These are phyloP conservation scores for Penicillium arizonense DNA, from an alignment of 495 filamentous ascomycete genomes.

Conservation along the genomic window DNA sequence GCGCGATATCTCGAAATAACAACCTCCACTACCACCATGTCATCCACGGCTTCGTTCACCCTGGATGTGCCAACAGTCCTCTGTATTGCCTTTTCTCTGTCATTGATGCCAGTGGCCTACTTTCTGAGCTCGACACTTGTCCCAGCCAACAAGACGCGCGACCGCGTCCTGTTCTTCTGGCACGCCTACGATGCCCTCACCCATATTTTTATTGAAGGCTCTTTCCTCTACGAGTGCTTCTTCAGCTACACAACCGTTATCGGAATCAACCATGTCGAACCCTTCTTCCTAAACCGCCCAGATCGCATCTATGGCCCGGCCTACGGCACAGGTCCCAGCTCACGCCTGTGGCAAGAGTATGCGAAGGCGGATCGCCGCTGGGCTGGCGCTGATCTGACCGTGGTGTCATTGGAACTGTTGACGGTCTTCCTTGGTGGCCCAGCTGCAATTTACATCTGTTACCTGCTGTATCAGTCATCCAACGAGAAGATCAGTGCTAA, in stretches of 20 bases:
- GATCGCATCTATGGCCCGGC: constrained; percentile 70
- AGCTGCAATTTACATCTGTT: constrained; percentile 68
- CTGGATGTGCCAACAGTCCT: constrained; percentile 50
- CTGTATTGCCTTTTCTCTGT: constrained; percentile 51
- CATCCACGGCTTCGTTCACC: constrained; percentile 30
- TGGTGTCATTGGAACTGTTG: constrained; percentile 80
- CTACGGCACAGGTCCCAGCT: constrained; percentile 63
- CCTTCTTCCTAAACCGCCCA: constrained; percentile 50
- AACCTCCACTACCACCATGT: constrained; percentile 11
- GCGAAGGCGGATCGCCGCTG: constrained; percentile 83
- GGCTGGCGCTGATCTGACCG: constrained; percentile 73
- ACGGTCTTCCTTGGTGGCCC: constrained; percentile 80
- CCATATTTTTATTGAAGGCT: constrained; percentile 84
- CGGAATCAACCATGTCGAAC: constrained; percentile 36
- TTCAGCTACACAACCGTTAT: constrained; percentile 60
- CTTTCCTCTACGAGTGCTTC: constrained; percentile 91
- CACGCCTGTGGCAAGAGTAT: constrained; percentile 88
- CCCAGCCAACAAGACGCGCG: constrained; percentile 42
- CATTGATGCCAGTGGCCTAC: constrained; percentile 55
- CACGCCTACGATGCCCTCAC: constrained; percentile 89
- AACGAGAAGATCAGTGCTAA: constrained; percentile 15
- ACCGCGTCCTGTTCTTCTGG: constrained; percentile 87
- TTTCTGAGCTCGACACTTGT: constrained; percentile 41
- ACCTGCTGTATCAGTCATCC: constrained; percentile 49
- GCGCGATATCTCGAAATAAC: background rate